phyloP scores from a whole-genome alignment of 2,329 filamentous ascomycete species.

The Mycosphaerelloides madeirae region DNA sequence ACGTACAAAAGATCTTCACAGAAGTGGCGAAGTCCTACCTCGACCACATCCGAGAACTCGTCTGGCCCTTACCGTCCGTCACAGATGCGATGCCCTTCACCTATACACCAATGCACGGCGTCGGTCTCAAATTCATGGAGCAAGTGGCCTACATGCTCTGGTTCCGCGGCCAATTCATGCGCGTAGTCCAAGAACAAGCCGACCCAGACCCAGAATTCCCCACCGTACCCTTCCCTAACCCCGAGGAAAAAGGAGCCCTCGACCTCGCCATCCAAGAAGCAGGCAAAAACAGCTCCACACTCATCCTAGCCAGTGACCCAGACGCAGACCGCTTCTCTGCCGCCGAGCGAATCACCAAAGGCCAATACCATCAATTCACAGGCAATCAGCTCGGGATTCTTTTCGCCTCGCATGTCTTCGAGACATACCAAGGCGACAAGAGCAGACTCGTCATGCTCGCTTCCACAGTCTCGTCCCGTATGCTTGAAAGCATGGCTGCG shows the following conservation, averaged over 20 bases:
- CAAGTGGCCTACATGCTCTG: slow-evolving; percentile 35
- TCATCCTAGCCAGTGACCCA: slow-evolving; percentile 61
- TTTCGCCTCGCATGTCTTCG: slow-evolving; percentile 54
- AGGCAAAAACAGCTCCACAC: slow-evolving; percentile 42
- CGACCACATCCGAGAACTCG: slow-evolving; percentile 27
- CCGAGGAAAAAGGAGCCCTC: slow-evolving; percentile 59
- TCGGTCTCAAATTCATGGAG: slow-evolving; percentile 48
- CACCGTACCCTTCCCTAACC: slow-evolving; percentile 61
- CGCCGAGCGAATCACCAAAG: slow-evolving; percentile 53
- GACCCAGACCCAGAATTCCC: slow-evolving; percentile 60
- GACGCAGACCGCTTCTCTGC: slow-evolving; percentile 62
- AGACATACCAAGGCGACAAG: slow-evolving; percentile 39
- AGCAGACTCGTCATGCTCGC: slow-evolving; percentile 52
- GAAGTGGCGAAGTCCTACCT: slow-evolving; percentile 43
- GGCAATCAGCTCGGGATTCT: slow-evolving; percentile 62
- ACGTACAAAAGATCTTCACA: slow-evolving; percentile 40
- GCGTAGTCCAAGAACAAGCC: slow-evolving; percentile 48
- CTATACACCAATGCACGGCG: slow-evolving; percentile 56
- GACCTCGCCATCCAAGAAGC: slow-evolving; percentile 56
- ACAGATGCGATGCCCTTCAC: slow-evolving; percentile 38
- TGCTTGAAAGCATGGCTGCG: slow-evolving; percentile 54
- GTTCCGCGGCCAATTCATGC: slow-evolving; percentile 34
- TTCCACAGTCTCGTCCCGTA: slow-evolving; percentile 61
- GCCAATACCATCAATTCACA: slow-evolving; percentile 57
- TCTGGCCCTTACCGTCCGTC: slow-evolving; percentile 21